Base-by-base conservation (phyloP, 2,329 filamentous ascomycete genomes). In the Metarhizium brunneum region DNA sequence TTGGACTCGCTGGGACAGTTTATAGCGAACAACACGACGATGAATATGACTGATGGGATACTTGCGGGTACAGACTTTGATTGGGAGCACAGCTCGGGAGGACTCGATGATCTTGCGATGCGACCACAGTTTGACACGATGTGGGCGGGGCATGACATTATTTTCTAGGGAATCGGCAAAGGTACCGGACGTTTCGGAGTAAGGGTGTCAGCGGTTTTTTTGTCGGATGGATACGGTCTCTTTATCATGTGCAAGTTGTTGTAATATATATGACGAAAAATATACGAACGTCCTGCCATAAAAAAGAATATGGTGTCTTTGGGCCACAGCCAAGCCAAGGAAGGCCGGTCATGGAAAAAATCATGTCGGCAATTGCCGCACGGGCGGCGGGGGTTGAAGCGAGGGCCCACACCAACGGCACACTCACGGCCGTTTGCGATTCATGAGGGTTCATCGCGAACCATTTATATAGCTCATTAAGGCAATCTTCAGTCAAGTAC, bases 1-100 rank as follows among this genome's bases (percentile, higher is more conserved):
- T 68, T 85, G 5, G 78, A 80, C 56, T 81, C 81, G 2, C 75
- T 84, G 2, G 80, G 80, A 0, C 80, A 84, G 58, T 83, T 80
- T 57, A 71, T 71, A 48, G 64, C 62, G 11, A 63, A 61, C 47
- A 62, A 66, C 36, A 60, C 61, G 25, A 52, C 63, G 3, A 58
- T 62, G 3, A 58, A 56, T 50, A 58, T 61, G 42, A 54, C 59
- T 5, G 64, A 66, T 49, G 62, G 64, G n/a, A 62, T 64, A 54
- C 48, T 66, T 32, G 62, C 63, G 13, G 62, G 60, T 29, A 56
- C 60, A 2, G 63, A 65, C 10, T 63, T 64, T 36, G 63, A 63
- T 48, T 65, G 63, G 53, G 63, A 65, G 14, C 64, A 65, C 32
- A 58, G 61, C 36, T 55, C 58, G 2, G 57, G 58, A 2, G 58